These are phyloP conservation scores for Spinellus fusiger DNA, from an alignment of 192 early-diverging fungal species.

Conservation along the genomic window DNA sequence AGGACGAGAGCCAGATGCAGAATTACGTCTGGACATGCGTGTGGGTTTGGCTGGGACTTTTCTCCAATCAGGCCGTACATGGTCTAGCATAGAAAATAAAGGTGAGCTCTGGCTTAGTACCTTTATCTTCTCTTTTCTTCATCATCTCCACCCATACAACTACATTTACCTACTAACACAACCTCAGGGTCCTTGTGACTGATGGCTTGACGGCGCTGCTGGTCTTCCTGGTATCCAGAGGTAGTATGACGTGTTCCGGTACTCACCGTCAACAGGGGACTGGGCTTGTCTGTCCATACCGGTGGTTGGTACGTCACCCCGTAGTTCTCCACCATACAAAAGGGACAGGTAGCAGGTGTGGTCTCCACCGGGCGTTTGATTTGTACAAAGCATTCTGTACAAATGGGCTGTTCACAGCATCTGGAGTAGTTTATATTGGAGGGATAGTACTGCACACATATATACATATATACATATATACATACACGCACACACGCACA, in stretches of 20 bases:
- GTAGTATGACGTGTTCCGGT: constrained; percentile 28
- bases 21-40: constrained; percentile 33
- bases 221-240: constrained; percentile 10
- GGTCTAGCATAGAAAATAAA: constrained; percentile 40
- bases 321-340: constrained; percentile 82
- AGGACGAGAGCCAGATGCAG: constrained; percentile 4
- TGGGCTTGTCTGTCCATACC: background rate
- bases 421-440: constrained; percentile 86
- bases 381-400: constrained; percentile 97
- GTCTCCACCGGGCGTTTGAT: constrained; percentile 80
- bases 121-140: background rate
- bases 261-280: background rate
- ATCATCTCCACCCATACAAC: background rate
- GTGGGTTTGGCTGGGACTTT: constrained; percentile 35
- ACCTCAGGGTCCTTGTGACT: constrained; percentile 55
- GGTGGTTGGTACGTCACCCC: constrained; percentile 63
- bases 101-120: background rate
- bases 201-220: constrained; percentile 39
- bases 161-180: constrained; percentile 54
- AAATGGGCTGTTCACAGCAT: constrained; percentile 94
- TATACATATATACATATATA: background rate
- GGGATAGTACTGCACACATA: constrained; percentile 68
- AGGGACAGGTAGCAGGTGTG: constrained; percentile 75
- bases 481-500: background rate
- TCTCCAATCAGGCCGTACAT: constrained; percentile 67